Conservation (phyloP, 768 basidiomycete genomes). For the Leccinum variicolor region DNA sequence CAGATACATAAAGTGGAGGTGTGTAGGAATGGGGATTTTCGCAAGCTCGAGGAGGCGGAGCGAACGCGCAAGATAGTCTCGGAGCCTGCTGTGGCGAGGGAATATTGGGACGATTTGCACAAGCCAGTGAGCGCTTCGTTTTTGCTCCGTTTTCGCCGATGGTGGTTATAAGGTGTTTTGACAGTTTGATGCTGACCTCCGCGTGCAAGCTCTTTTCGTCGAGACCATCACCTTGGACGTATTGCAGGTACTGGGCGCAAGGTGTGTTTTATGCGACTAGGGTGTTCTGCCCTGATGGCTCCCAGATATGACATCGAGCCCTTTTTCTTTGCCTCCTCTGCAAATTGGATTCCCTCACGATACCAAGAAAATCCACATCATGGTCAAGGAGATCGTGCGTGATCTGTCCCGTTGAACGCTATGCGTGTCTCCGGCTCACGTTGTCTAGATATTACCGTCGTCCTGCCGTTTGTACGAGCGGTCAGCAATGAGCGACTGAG, state of each 20-base stretch:
- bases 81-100: constrained; percentile 2
- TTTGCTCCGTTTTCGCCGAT: neutral
- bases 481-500: constrained; percentile 29
- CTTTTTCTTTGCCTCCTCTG: constrained; percentile 42
- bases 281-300: neutral
- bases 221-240: constrained; percentile 33
- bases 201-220: constrained; percentile 35
- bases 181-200: constrained; percentile 23
- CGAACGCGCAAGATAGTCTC: constrained; percentile 14
- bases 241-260: constrained; percentile 36
- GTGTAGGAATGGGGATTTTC: constrained; percentile 12
- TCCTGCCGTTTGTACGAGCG: constrained; percentile 39
- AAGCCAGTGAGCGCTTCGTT: constrained; percentile 18
- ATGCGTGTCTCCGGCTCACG: neutral
- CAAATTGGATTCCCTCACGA: constrained; percentile 41
- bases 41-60: constrained; percentile 1
- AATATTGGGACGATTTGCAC: constrained; percentile 31
- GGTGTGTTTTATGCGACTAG: constrained; percentile 18
- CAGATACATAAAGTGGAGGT: constrained; percentile 24
- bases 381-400: constrained; percentile 37
- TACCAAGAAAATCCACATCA: constrained; percentile 35
- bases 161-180: neutral
- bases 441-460: constrained; percentile 40
- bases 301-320: constrained; percentile 40
- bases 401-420: constrained; percentile 2